Percentiles rank a stretch among this genome's conserved stretches.
Conservation (phyloP, 306 rosid species). For the Fragaria vesca region DNA sequence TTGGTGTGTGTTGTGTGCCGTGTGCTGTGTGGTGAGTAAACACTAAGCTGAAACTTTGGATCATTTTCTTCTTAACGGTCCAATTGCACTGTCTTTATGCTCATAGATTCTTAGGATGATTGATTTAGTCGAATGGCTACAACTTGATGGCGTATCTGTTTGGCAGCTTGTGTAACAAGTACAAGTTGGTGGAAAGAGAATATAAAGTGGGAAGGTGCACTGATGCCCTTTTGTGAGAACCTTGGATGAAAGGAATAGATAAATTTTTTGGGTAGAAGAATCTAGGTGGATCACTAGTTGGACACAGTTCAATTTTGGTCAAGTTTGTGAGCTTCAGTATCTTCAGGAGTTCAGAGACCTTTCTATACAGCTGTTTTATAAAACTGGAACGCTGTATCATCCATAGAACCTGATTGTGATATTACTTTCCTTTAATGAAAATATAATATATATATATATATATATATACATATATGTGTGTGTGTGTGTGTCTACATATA, state of each 20-base stretch:
- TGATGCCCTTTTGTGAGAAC: background rate
- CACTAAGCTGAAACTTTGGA: background rate
- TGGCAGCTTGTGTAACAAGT: background rate
- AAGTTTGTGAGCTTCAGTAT: background rate
- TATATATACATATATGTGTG: no score
- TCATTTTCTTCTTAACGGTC: background rate
- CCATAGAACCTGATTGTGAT: background rate
- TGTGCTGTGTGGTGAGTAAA: background rate
- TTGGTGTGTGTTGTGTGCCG: background rate
- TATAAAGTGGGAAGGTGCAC: background rate
- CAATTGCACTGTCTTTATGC: background rate
- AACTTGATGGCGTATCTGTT: background rate
- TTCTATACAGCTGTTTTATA: background rate
- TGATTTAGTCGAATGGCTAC: background rate
- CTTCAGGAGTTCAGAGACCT: background rate
- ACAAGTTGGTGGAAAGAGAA: background rate
- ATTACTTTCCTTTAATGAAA: background rate
- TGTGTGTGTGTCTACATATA: no score
- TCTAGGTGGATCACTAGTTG: no score
- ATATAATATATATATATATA: background rate
- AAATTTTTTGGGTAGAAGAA: background rate
- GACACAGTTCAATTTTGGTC: background rate
- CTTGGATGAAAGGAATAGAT: background rate
- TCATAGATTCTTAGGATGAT: background rate
- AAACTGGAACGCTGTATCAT: background rate